phyloP scores from a whole-genome alignment of 1,139 yeast genomes.

The Zygotorulaspora mrakii region DNA sequence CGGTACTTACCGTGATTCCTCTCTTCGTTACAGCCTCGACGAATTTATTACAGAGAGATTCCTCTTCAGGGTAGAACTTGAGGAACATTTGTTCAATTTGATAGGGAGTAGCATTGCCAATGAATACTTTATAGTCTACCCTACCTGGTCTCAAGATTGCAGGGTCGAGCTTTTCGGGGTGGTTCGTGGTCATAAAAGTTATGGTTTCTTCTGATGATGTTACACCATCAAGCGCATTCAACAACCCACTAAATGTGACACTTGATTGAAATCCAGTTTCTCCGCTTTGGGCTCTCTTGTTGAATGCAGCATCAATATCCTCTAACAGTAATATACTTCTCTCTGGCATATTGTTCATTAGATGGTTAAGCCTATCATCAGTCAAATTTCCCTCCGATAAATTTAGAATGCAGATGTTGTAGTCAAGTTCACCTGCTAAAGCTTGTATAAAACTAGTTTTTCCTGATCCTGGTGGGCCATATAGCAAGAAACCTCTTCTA shows the following conservation, averaged over 20 bases:
- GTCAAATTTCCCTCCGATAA: conserved; percentile 87
- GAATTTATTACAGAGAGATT: conserved; percentile 59
- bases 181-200: conserved; percentile 97
- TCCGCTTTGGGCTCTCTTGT: conserved; percentile 67
- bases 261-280: conserved; percentile 79
- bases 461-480: conserved; percentile 99
- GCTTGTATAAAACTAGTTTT: conserved; percentile 96
- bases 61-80: conserved; percentile 74
- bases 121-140: conserved; percentile 75
- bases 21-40: conserved; percentile 49
- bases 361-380: conserved; percentile 87
- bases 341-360: conserved; percentile 94
- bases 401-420: conserved; percentile 89
- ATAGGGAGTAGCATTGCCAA: conserved; percentile 78
- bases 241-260: conserved; percentile 89
- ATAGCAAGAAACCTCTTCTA: conserved; percentile 86
- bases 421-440: conserved; percentile 91
- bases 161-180: conserved; percentile 87
- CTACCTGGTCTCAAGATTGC: conserved; percentile 88
- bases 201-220: conserved; percentile 96
- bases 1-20: conserved; percentile 72
- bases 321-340: conserved; percentile 80
- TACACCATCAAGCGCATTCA: conserved; percentile 96
- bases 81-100: conserved; percentile 83
- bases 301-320: conserved; percentile 95